Evolutionary conservation across 257 asterid genomes (phyloP), one percentile per base, ranked within the genome.

Genomic region (Striga asiatica): DNA sequence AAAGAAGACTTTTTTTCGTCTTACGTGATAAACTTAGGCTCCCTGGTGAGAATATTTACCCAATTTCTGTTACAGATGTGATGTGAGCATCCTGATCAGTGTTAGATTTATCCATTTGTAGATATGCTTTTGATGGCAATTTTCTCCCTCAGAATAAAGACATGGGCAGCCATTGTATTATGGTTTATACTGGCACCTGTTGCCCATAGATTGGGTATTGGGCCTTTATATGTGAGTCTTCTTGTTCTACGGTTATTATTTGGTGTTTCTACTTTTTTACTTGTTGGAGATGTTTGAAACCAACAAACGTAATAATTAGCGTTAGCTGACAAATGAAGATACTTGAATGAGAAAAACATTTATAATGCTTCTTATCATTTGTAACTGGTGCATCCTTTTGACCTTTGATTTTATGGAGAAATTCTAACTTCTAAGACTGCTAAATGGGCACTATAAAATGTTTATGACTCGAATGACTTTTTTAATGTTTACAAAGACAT

Each of bases 121-220:
- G 97, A 83, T 77, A 70, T 85, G 78, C 74, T 89, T 65, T 71
- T 89, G 84, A 77, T 81, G 89, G 85, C 85, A 63, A 58, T 85
- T 69, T 83, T 83, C 79, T 85, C 94, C 53, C 66, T 81, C 60
- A 73, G 73, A 32, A 69, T 72, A 48, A 89, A 78, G 85, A 77
- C 66, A 56, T 89, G 95, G 97, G 66, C 66, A 65, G 71, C 77
- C 50, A 76, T 83, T 49, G 24, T 81, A 29, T 13, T 74, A 49
- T 89, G 97, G 97, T 79, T 83, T 74, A 66, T 76, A 64, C 68
- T 89, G 65, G 95, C 95, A 55, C 89, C 85, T 38, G 42, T 89
- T 64, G 93, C 97, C 45, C 79, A 82, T 37, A 78, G 71, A 66
- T 77, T 64, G 56, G 94, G 68, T 13, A 32, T 89, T 16, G 97